phyloP scores from a whole-genome alignment of 768 basidiomycete species.

The Leucosporidium creatinivorum region DNA sequence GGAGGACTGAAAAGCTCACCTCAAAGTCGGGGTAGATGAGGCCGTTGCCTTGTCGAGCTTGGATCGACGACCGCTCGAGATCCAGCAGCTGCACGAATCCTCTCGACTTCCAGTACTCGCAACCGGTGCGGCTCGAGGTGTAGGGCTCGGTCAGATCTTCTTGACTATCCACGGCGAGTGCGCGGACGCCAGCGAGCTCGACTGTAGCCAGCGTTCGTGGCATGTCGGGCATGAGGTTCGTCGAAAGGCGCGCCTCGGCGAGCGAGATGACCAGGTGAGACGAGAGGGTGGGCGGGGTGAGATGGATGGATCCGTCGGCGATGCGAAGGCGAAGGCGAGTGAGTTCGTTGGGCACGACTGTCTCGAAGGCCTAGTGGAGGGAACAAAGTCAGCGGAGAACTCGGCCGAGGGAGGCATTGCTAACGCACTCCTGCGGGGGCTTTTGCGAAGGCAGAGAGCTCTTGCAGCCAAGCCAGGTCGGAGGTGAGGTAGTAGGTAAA shows the following conservation, averaged over 20 bases:
- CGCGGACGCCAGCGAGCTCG: conserved; percentile 10
- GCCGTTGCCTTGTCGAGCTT: neutral
- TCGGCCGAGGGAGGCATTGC: no score
- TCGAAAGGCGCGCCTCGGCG: conserved; percentile 59
- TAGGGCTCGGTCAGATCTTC: neutral
- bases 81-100: conserved; percentile 32
- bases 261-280: conserved; percentile 60
- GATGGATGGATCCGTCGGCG: conserved; percentile 58
- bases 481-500: conserved; percentile 5
- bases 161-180: conserved; percentile 10
- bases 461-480: neutral
- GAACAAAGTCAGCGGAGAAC: neutral
- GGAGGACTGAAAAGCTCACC: conserved; percentile 6
- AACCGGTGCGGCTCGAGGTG: no score
- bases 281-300: conserved; percentile 53
- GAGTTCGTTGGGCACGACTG: conserved; percentile 81
- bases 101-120: conserved; percentile 23
- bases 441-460: conserved; percentile 45
- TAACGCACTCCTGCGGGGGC: conserved; percentile 73
- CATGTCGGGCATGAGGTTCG: conserved; percentile 63
- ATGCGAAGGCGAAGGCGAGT: conserved; percentile 64
- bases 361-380: conserved; percentile 66
- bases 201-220: conserved; percentile 53
- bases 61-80: conserved; percentile 16
- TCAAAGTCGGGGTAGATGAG: conserved; percentile 25